Conservation (phyloP, 495 filamentous ascomycete genomes). For the Xylaria grammica region DNA sequence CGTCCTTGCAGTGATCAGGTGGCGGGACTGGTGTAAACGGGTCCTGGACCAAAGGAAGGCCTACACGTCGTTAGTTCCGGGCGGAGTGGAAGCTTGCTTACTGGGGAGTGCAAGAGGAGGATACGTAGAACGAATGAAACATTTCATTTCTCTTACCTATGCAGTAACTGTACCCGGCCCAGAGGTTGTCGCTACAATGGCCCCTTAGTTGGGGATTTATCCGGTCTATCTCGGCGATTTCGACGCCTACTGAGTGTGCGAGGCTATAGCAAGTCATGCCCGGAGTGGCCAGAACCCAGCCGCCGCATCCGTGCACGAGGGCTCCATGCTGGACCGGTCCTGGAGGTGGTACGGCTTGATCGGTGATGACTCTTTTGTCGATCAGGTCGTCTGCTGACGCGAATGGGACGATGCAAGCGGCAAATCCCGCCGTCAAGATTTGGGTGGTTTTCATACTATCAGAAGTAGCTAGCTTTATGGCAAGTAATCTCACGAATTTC, state of each 20-base stretch:
- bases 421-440: background rate
- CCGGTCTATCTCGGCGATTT: background rate
- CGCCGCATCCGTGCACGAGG: constrained; percentile 1
- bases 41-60: background rate
- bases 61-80: background rate
- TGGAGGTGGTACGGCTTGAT: background rate
- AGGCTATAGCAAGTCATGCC: constrained; percentile 13
- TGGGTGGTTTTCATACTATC: constrained; percentile 9
- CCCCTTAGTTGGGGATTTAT: constrained; percentile 7
- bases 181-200: constrained; percentile 7
- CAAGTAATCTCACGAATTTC: background rate
- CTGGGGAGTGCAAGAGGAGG: background rate
- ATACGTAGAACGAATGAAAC: background rate
- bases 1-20: background rate
- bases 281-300: constrained; percentile 5
- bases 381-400: background rate
- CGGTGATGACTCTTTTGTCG: background rate
- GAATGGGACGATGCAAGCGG: background rate
- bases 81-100: background rate
- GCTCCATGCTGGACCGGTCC: constrained; percentile 20
- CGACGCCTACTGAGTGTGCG: background rate
- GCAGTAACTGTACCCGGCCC: constrained; percentile 18
- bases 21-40: background rate
- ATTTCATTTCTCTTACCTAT: background rate
- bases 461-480: background rate